Conservation (phyloP, 192 early-diverging fungal species). For the Backusella tarrabulga region DNA sequence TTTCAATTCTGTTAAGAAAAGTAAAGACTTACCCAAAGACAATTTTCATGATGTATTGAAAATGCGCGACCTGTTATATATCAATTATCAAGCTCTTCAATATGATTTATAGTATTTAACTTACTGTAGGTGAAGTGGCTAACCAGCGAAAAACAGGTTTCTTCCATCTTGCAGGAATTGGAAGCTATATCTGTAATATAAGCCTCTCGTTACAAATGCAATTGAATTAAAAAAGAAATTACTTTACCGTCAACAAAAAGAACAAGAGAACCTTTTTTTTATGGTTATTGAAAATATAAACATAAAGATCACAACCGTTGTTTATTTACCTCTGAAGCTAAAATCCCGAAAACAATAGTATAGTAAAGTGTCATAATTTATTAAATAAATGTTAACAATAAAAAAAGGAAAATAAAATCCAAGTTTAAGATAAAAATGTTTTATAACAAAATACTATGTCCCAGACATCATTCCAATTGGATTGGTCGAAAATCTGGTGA, state of each 20-base stretch:
- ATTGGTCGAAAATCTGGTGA: background rate
- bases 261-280: slow-evolving; percentile 18
- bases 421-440: background rate
- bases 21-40: slow-evolving; percentile 46
- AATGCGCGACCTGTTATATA: slow-evolving; percentile 22
- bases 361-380: slow-evolving; percentile 44
- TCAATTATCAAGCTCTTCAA: background rate
- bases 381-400: too few species aligned
- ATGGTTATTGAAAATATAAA: background rate
- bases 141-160: slow-evolving; percentile 45
- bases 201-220: background rate
- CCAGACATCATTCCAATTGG: background rate
- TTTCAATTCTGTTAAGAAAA: background rate
- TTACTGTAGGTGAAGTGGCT: slow-evolving; percentile 42
- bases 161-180: slow-evolving; percentile 48
- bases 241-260: slow-evolving; percentile 17
- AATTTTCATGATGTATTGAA: slow-evolving; percentile 46
- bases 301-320: background rate
- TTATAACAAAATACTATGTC: background rate
- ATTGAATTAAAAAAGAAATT: background rate
- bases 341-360: slow-evolving; percentile 44
- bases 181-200: slow-evolving; percentile 40
- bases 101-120: background rate
- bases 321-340: slow-evolving; percentile 43
- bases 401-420: background rate